These are phyloP conservation scores for Phytophthora parvispora DNA, from an alignment of 352 stramenopile genomes.

Conservation along the genomic window DNA sequence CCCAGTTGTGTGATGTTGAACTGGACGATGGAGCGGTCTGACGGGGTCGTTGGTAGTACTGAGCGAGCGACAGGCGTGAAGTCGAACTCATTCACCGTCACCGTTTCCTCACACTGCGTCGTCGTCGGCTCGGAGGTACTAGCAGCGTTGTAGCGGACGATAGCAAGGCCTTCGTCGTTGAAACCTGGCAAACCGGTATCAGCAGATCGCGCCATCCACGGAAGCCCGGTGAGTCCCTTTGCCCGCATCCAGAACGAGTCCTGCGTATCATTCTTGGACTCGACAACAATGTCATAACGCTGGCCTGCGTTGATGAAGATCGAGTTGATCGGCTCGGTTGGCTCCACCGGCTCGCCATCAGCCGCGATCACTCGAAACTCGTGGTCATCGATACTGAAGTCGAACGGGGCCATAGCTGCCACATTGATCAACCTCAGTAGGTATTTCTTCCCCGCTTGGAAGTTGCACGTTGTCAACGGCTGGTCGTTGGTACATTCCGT, in stretches of 20 bases:
- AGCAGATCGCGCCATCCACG: constrained; percentile 38
- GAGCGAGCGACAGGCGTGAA: constrained; percentile 34
- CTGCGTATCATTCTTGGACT: constrained; percentile 19
- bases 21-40: constrained; percentile 27
- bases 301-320: constrained; percentile 34
- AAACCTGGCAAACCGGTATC: no score
- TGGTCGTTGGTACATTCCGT: constrained; percentile 20
- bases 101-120: constrained; percentile 4
- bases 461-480: constrained; percentile 20
- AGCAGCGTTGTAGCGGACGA: constrained; percentile 22
- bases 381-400: constrained; percentile 44
- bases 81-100: constrained; percentile 35
- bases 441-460: constrained; percentile 31
- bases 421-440: constrained; percentile 34
- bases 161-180: constrained; percentile 30
- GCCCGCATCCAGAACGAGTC: constrained; percentile 38
- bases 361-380: constrained; percentile 33
- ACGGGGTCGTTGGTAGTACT: constrained; percentile 26
- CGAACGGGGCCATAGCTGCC: constrained; percentile 31
- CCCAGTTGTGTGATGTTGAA: no score
- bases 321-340: constrained; percentile 19
- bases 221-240: constrained; percentile 21
- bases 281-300: constrained; percentile 34
- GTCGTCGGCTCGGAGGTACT: constrained; percentile 11
- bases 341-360: constrained; percentile 27